These are phyloP conservation scores for Epithele typhae DNA, from an alignment of 768 basidiomycete genomes.

Conservation along the genomic window DNA sequence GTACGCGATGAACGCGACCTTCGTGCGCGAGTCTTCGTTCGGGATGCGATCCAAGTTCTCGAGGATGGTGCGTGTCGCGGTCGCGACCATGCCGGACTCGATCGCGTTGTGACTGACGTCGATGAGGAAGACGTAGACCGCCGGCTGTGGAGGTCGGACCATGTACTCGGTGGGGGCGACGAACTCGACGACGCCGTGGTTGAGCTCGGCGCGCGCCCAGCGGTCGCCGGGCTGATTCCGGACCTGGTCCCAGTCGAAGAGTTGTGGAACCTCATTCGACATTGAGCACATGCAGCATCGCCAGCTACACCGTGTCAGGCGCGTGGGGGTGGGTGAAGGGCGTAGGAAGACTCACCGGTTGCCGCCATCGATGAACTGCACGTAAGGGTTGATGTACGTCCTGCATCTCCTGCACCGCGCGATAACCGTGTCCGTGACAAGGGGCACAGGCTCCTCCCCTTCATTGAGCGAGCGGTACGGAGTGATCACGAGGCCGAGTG, in stretches of 20 bases:
- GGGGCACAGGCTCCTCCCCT: slow-evolving; percentile 81
- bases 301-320: slow-evolving; percentile 68
- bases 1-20: slow-evolving; percentile 88
- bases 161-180: slow-evolving; percentile 99
- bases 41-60: slow-evolving; percentile 95
- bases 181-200: slow-evolving; percentile 91
- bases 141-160: slow-evolving; percentile 97
- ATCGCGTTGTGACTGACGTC: slow-evolving; percentile 93
- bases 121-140: slow-evolving; percentile 95
- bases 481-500: slow-evolving; percentile 83
- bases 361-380: slow-evolving; percentile 96
- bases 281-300: slow-evolving; percentile 99
- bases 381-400: slow-evolving; percentile 96
- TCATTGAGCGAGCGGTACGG: slow-evolving; percentile 85
- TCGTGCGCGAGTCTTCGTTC: slow-evolving; percentile 90
- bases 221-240: slow-evolving; percentile 93
- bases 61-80: slow-evolving; percentile 92
- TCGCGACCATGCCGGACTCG: slow-evolving; percentile 97
- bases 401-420: slow-evolving; percentile 94
- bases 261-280: slow-evolving; percentile 96
- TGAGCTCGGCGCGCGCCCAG: slow-evolving; percentile 91
- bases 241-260: slow-evolving; percentile 97
- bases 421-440: slow-evolving; percentile 91
- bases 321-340: background rate
- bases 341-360: slow-evolving; percentile 59